Base-by-base conservation (phyloP, 2,329 filamentous ascomycete species). In the Decorospora gaudefroyi region DNA sequence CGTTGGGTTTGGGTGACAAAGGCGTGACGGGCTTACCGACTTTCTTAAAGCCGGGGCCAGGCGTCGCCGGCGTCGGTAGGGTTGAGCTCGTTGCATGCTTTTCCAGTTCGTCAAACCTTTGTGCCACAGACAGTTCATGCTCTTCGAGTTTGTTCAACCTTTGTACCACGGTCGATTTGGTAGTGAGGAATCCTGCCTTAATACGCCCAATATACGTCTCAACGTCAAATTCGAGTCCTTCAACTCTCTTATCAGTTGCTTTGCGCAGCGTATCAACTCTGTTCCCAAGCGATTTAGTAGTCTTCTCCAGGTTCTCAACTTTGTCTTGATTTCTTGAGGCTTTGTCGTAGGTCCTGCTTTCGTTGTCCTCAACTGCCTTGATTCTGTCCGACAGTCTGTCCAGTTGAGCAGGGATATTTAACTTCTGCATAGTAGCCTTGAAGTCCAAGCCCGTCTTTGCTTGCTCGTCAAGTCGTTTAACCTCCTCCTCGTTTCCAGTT, bases 321-420 rank as follows among this genome's bases (percentile, higher is more conserved):
- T 23, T 10, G 21, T 6, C 10, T 23, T 23, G 6, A 7, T 40
- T 5, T 17, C 8, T 23, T 22, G 13, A 16, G 9, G 29, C 21
- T 27, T 36, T 46, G 1, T 11, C 4, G 5, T 23, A 36, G 3
- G 35, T 43, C 13, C 9, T 36, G n/a, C 7, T 10, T 6, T 36
- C 5, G 3, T 29, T 46, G 3, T 3, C 7, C n/a, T 39, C 41
- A 10, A 48, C 12, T 0, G 17, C 13, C 1, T 21, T 11, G 2
- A 53, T 4, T 8, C 16, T 44, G 3, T 42, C 36, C 4, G 27
- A 7, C 18, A 55, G n/a, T 2, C 11, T 7, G 4, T 16, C 9
- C 8, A 53, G n/a, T 21, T 45, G 29, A 4, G n/a, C 15, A 17
- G 32, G 25, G 8, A 49, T 6, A 2, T 35, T 17, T 1, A 28